Percentiles rank a stretch among this genome's conserved stretches.
These are phyloP conservation scores for Elongisporangium undulatum DNA, from an alignment of 352 stramenopile species.

Conservation along the genomic window DNA sequence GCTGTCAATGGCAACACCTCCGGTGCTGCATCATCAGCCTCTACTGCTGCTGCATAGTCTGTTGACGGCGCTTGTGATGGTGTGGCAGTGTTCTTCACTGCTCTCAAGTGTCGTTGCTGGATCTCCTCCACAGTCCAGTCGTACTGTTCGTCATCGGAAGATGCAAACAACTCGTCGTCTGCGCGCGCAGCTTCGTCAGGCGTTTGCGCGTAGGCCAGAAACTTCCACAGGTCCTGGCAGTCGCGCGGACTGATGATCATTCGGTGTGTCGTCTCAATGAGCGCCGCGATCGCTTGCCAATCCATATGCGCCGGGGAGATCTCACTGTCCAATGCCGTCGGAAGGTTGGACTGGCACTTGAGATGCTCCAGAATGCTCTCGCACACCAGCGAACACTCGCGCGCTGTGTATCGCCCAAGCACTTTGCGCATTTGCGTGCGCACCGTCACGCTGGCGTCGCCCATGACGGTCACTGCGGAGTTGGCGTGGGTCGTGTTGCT, in stretches of 20 bases:
- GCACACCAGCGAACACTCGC: slow-evolving; percentile 46
- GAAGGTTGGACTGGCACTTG: slow-evolving; percentile 34
- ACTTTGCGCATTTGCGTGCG: slow-evolving; percentile 21
- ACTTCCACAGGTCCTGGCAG: slow-evolving; percentile 71
- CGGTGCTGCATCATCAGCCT: neutral
- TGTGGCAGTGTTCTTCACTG: neutral
- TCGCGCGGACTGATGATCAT: slow-evolving; percentile 26
- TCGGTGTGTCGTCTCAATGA: slow-evolving; percentile 31
- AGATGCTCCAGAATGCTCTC: slow-evolving; percentile 51
- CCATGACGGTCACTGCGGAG: slow-evolving; percentile 5
- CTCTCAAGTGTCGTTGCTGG: slow-evolving; percentile 10
- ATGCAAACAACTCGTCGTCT: slow-evolving; percentile 21
- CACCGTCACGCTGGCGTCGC: slow-evolving; percentile 10
- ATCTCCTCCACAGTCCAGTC: slow-evolving; percentile 21
- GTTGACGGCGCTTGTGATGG: neutral
- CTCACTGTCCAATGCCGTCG: slow-evolving; percentile 32
- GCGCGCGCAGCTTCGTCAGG: slow-evolving; percentile 1
- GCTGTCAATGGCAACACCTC: neutral
- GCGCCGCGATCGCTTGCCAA: slow-evolving; percentile 40
- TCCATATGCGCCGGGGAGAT: slow-evolving; percentile 45
- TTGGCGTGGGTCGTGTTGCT: neutral
- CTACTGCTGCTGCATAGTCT: neutral
- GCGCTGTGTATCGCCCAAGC: slow-evolving; percentile 40
- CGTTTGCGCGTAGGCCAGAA: slow-evolving; percentile 52
- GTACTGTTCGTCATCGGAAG: slow-evolving; percentile 55